Percentiles rank a stretch among this genome's conserved stretches.
Evolutionary conservation across 225 moss, liverwort and hornwort species (phyloP).

Genomic region (Sphagnum contortum): DNA sequence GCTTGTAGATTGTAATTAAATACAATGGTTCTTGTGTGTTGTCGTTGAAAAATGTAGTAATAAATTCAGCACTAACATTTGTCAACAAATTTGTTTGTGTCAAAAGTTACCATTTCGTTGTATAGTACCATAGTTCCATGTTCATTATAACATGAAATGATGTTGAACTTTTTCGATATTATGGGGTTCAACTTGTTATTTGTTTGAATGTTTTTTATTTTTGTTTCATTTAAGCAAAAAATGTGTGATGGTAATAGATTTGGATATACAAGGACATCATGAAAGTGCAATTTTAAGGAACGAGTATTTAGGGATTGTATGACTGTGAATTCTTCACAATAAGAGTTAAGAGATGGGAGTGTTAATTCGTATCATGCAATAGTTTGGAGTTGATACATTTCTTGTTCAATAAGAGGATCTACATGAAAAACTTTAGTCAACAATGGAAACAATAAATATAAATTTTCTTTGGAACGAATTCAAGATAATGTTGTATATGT

Average conservation of each 20-base stretch:
- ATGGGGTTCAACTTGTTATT: not conserved
- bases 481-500: not conserved
- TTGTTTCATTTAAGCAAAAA: too few relatives aligned
- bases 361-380: not conserved
- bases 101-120: not conserved
- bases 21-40: not conserved
- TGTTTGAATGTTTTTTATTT: not conserved
- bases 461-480: not conserved
- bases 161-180: not conserved
- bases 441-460: not conserved
- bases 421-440: not conserved
- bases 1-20: not conserved
- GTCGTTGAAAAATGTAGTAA: not conserved
- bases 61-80: not conserved
- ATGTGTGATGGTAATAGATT: not conserved
- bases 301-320: not conserved
- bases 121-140: not conserved
- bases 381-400: not conserved
- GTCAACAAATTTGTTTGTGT: not conserved
- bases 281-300: not conserved
- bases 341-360: not conserved
- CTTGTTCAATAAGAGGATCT: not conserved
- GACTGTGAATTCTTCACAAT: not conserved
- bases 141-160: not conserved
- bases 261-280: not conserved